These are phyloP conservation scores for Ceratobasidium theobromae DNA, from an alignment of 1,284 basidiomycete genomes.

Conservation along the genomic window DNA sequence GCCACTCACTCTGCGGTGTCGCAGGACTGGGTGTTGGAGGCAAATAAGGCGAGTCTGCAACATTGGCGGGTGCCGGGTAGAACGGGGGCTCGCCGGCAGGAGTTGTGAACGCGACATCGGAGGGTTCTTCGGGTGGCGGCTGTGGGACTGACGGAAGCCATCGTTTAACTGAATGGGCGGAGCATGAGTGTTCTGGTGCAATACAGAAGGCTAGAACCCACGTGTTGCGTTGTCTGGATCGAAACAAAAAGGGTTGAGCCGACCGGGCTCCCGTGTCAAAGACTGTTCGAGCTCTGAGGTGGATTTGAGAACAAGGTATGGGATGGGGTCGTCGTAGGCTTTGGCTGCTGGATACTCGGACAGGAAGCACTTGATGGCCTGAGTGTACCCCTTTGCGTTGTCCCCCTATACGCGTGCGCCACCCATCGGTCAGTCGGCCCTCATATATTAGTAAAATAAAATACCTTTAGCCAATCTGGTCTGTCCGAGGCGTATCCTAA, in stretches of 20 bases:
- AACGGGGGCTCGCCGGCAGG: not conserved
- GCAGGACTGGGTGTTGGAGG: slow-evolving; percentile 20
- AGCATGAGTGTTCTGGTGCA: not conserved
- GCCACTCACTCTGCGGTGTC: not conserved
- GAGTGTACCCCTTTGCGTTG: slow-evolving; percentile 15
- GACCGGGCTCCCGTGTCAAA: not conserved
- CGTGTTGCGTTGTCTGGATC: slow-evolving; percentile 5
- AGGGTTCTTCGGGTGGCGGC: not conserved
- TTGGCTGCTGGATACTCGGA: slow-evolving; percentile 25
- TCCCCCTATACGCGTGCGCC: slow-evolving; percentile 14
- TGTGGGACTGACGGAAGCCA: slow-evolving; percentile 3
- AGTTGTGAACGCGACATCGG: not conserved
- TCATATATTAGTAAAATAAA: not conserved
- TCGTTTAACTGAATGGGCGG: slow-evolving; percentile 3
- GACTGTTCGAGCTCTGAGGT: slow-evolving; percentile 15
- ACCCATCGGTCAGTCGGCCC: not conserved
- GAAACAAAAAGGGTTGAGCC: slow-evolving; percentile 17
- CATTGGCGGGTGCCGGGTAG: not conserved
- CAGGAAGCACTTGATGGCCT: slow-evolving; percentile 23
- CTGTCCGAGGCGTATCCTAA: slow-evolving; percentile 25
- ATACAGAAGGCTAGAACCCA: not conserved
- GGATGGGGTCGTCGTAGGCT: slow-evolving; percentile 25
- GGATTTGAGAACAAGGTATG: slow-evolving; percentile 17
- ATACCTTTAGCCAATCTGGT: slow-evolving; percentile 28
- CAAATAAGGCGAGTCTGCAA: not conserved